phyloP scores from a whole-genome alignment of 768 basidiomycete species.

The Goffeauzyma gilvescens region DNA sequence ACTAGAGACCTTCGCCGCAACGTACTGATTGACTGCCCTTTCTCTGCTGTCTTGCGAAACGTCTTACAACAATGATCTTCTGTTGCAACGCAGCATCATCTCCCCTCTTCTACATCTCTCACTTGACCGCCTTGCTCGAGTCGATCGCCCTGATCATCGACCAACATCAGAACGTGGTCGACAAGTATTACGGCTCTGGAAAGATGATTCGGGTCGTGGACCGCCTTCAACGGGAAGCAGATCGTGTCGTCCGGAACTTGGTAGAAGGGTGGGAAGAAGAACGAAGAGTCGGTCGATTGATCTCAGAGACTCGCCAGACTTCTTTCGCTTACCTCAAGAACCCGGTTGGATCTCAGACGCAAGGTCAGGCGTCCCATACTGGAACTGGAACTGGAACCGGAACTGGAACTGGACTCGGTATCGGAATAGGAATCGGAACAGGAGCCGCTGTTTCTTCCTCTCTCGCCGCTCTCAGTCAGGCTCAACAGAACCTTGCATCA shows the following conservation, averaged over 20 bases:
- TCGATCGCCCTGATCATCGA: conserved; percentile 88
- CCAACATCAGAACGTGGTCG: conserved; percentile 92
- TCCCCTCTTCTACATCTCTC: conserved; percentile 73
- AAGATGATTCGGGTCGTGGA: conserved; percentile 63
- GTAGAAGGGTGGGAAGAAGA: conserved; percentile 84
- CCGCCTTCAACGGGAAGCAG: conserved; percentile 64
- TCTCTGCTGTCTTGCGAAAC: not conserved
- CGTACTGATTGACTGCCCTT: not conserved
- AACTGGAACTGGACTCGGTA: too few relatives aligned
- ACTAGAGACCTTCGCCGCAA: too few relatives aligned
- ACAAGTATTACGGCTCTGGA: conserved; percentile 85
- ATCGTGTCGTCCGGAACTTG: conserved; percentile 56
- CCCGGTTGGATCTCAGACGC: conserved; percentile 12
- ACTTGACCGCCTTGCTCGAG: conserved; percentile 80
- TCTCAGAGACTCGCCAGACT: conserved; percentile 31
- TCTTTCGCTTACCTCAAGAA: conserved; percentile 22
- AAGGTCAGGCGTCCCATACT: too few relatives aligned
- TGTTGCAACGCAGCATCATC: conserved; percentile 66
- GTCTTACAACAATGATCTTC: not conserved
- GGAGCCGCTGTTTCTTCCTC: conserved; percentile 18
- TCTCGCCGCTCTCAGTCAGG: conserved; percentile 13
- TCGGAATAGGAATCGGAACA: too few relatives aligned
- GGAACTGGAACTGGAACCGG: too few relatives aligned
- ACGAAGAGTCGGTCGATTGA: conserved; percentile 48
- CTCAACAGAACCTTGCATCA: conserved; percentile 18